Percentiles rank a stretch among this genome's conserved stretches.
Conservation (phyloP, 495 filamentous ascomycete species). For the Aspergillus baeticus region DNA sequence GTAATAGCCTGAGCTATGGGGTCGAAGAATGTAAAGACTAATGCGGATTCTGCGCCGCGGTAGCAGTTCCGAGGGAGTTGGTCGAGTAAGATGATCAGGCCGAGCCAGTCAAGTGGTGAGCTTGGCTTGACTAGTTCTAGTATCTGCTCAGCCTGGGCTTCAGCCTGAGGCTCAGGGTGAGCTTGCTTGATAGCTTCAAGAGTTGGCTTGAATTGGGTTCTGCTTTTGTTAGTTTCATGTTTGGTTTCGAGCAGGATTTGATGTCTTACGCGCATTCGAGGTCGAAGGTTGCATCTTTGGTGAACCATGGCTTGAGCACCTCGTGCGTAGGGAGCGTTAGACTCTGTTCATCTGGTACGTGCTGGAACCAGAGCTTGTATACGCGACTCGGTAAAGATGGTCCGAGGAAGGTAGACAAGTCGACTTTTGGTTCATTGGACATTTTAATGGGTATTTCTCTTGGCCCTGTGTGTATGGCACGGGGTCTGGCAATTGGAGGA, state of each 20-base stretch:
- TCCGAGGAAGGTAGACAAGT: not conserved
- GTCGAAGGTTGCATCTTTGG: constrained; percentile 26
- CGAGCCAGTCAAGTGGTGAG: constrained; percentile 25
- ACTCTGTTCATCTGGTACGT: not conserved
- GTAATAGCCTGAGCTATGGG: constrained; percentile 27
- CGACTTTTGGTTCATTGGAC: constrained; percentile 5
- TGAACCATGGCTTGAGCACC: constrained; percentile 22
- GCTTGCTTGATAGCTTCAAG: constrained; percentile 23
- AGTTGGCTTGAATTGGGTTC: constrained; percentile 26
- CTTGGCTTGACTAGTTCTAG: constrained; percentile 20
- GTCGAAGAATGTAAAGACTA: constrained; percentile 31
- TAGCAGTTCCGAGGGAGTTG: constrained; percentile 36
- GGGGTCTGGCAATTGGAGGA: not conserved
- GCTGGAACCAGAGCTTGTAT: constrained; percentile 11
- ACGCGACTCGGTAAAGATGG: not conserved
- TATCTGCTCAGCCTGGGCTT: constrained; percentile 19
- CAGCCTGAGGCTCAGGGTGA: constrained; percentile 2
- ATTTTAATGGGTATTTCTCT: not conserved
- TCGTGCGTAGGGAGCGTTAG: not conserved
- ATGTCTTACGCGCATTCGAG: constrained; percentile 28
- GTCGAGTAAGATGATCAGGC: constrained; percentile 28
- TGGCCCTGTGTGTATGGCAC: not conserved
- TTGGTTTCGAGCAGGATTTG: not conserved
- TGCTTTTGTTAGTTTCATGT: not conserved
- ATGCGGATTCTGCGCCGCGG: constrained; percentile 26